Conservation (phyloP, 2,329 filamentous ascomycete genomes). For the Fusarium lyarnte region DNA sequence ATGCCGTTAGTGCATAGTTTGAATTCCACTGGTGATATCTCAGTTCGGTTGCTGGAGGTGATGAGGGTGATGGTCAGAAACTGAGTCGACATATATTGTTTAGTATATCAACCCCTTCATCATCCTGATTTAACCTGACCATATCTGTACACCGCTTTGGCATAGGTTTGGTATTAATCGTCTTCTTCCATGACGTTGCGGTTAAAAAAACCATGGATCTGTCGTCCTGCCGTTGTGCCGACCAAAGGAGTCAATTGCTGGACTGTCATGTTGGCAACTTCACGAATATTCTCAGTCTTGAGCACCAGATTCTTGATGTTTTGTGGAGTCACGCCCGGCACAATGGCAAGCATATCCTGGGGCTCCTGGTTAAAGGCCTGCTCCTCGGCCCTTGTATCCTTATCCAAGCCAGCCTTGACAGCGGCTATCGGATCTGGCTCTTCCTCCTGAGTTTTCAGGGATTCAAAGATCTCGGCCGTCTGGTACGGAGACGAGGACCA, state of each 20-base stretch:
- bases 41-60: neutral
- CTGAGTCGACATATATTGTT: neutral
- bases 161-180: neutral
- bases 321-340: slow-evolving; percentile 86
- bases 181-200: slow-evolving; percentile 66
- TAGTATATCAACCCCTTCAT: too few relatives aligned
- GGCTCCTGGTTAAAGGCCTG: slow-evolving; percentile 84
- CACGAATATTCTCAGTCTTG: slow-evolving; percentile 78
- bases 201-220: slow-evolving; percentile 85
- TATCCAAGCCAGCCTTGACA: slow-evolving; percentile 78
- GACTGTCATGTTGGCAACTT: slow-evolving; percentile 86
- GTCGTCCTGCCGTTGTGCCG: slow-evolving; percentile 78
- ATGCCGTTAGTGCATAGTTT: neutral
- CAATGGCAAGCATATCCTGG: slow-evolving; percentile 86
- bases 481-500: slow-evolving; percentile 96
- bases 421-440: slow-evolving; percentile 93
- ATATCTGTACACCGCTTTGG: too few relatives aligned
- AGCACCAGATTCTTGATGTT: slow-evolving; percentile 78
- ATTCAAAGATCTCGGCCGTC: slow-evolving; percentile 95
- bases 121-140: neutral
- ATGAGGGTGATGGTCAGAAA: neutral
- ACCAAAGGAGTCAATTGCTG: slow-evolving; percentile 78
- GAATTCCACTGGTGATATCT: neutral
- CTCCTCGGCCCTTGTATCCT: slow-evolving; percentile 66
- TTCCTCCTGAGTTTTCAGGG: slow-evolving; percentile 86